Conservation (phyloP, 805 yeast species). For the Wickerhamiella galacta region DNA sequence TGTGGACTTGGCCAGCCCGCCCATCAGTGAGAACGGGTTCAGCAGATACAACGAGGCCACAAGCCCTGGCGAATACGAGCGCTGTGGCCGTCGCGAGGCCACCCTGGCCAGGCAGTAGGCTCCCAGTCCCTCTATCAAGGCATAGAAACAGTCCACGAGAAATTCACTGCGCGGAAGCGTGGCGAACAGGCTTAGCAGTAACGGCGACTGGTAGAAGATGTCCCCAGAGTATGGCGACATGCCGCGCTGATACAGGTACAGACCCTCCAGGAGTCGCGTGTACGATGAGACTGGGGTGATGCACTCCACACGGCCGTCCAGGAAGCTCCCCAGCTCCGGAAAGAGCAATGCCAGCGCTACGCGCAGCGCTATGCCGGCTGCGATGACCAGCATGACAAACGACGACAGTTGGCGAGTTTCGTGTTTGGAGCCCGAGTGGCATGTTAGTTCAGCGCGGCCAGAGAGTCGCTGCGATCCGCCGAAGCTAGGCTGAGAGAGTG, state of each 20-base stretch:
- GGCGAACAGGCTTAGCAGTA: constrained; percentile 39
- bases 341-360: constrained; percentile 1
- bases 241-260: constrained; percentile 41
- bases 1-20: constrained; percentile 56
- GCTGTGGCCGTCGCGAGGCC: constrained; percentile 18
- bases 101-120: constrained; percentile 37
- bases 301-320: constrained; percentile 41
- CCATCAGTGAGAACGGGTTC: constrained; percentile 63
- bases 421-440: no score
- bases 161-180: constrained; percentile 15
- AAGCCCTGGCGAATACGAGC: constrained; percentile 25
- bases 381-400: no score
- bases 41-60: constrained; percentile 51
- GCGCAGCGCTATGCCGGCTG: no score
- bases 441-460: no score
- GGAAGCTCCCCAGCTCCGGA: constrained; percentile 18
- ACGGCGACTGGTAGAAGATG: constrained; percentile 71
- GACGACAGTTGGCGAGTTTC: no score
- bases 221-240: constrained; percentile 70
- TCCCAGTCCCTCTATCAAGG: constrained; percentile 41
- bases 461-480: no score
- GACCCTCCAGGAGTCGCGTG: constrained; percentile 45
- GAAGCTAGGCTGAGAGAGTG: no score
- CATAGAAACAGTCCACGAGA: constrained; percentile 29
- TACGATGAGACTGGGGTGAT: constrained; percentile 63